These are phyloP conservation scores for Leccinum boreale DNA, from an alignment of 768 basidiomycete genomes.

Conservation along the genomic window DNA sequence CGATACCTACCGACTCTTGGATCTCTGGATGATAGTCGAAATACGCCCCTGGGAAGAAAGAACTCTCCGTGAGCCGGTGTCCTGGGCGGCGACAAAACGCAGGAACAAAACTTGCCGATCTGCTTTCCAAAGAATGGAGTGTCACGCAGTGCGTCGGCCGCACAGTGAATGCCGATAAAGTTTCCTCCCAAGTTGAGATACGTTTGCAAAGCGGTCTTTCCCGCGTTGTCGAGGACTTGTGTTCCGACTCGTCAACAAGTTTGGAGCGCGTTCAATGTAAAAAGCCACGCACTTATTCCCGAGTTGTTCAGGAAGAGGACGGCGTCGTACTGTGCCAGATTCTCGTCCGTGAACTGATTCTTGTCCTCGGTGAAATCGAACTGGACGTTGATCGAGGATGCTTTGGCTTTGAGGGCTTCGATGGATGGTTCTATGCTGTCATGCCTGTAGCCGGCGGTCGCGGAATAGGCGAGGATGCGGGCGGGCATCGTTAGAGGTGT, in stretches of 20 bases:
- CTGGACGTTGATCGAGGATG: constrained; percentile 43
- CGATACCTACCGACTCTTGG: constrained; percentile 54
- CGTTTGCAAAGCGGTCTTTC: constrained; percentile 58
- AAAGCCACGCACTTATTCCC: constrained; percentile 54
- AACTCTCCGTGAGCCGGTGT: background rate
- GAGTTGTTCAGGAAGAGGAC: constrained; percentile 68
- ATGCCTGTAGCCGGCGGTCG: constrained; percentile 62
- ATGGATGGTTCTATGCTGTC: constrained; percentile 76
- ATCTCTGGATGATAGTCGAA: constrained; percentile 72
- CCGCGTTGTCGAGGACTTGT: constrained; percentile 52
- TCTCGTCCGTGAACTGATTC: constrained; percentile 50
- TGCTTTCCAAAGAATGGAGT: constrained; percentile 55
- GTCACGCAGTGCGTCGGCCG: constrained; percentile 57
- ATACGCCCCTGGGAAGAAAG: constrained; percentile 44
- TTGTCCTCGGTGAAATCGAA: constrained; percentile 69
- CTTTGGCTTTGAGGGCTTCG: constrained; percentile 46
- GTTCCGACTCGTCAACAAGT: background rate
- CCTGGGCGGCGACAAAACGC: background rate
- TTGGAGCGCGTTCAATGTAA: background rate
- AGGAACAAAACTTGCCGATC: constrained; percentile 40
- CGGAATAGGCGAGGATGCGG: constrained; percentile 57
- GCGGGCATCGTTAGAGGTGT: constrained; percentile 21
- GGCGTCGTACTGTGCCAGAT: constrained; percentile 56
- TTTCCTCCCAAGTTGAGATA: constrained; percentile 70
- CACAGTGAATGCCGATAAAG: constrained; percentile 67